Evolutionary conservation across 2,329 filamentous ascomycete genomes (phyloP), one percentile per base, ranked within the genome.

Genomic region (Fusarium burgessii): DNA sequence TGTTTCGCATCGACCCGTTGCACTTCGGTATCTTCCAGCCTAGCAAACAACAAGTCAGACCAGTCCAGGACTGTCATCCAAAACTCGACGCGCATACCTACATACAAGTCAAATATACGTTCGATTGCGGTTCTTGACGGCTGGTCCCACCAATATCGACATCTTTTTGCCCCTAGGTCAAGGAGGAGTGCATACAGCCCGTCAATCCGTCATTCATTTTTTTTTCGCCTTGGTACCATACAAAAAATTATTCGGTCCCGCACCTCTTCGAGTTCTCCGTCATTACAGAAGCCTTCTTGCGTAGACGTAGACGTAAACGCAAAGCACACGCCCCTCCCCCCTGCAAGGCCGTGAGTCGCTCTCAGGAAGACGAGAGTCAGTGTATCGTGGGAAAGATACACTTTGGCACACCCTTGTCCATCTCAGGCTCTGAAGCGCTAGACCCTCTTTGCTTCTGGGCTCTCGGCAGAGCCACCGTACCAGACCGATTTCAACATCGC

Each of bases 351-450:
- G 65, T 67, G 74, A 76, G 66, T 76, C 74, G 71, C 71, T 73
- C 70, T 71, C 63, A 73, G 64, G 45, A 68, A 66, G 74, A 72
- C 73, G 72, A 76, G 74, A 76, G 74, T 76, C 74, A 76, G 73
- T 74, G 63, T 74, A 70, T 75, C 69, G 71, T 68, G 52, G 62
- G 60, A 61, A 61, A 71, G 71, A 76, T 74, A 76, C 67, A 72
- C 71, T 76, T 76, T 76, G 59, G 58, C 70, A 75, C 73, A 70
- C 72, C 76, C 71, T 70, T 62, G 57, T 58, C 60, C 75, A 75
- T 76, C 77, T 75, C 72, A 67, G 68, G 62, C 62, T 76, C 73
- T 76, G 70, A 70, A 72, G 73, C 79, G 78, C 79, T 81, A 80
- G 74, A 72, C 79, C 79, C 72, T 74, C 70, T 80, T 80, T 70